Conservation (phyloP, 2,329 filamentous ascomycete genomes). For the Xylaria arbuscula region DNA sequence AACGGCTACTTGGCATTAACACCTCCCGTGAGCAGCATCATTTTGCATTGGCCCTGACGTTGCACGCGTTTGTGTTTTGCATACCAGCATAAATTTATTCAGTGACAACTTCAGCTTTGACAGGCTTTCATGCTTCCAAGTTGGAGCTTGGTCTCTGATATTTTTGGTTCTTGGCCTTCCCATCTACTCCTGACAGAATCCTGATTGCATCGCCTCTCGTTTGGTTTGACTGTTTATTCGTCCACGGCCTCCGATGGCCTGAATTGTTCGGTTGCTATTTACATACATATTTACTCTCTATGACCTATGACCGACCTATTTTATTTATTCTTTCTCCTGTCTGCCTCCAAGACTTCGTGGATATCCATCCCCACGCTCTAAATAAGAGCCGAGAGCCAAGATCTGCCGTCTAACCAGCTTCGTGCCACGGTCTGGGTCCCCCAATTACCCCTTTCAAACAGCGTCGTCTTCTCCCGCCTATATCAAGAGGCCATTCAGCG, state of each 20-base stretch:
- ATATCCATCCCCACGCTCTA: slow-evolving; percentile 2
- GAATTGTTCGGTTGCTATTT: not conserved
- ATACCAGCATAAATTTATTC: slow-evolving; percentile 13
- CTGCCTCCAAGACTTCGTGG: not conserved
- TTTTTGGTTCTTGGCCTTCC: not conserved
- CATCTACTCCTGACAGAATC: not conserved
- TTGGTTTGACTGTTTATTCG: not conserved
- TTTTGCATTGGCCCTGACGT: slow-evolving; percentile 31
- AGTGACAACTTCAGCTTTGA: not conserved
- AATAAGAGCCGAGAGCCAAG: slow-evolving; percentile 19
- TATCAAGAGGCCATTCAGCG: not conserved
- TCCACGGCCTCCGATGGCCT: not conserved
- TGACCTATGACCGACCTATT: not conserved
- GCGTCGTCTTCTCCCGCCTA: slow-evolving; percentile 8
- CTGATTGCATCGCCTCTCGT: not conserved
- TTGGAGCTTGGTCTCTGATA: not conserved
- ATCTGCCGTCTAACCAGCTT: slow-evolving; percentile 8
- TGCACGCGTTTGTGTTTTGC: slow-evolving; percentile 30
- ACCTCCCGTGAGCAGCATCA: slow-evolving; percentile 23
- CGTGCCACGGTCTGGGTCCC: slow-evolving; percentile 20
- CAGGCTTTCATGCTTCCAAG: slow-evolving; percentile 2
- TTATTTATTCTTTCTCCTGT: slow-evolving; percentile 11
- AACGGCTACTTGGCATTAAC: slow-evolving; percentile 27
- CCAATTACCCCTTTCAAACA: slow-evolving; percentile 9
- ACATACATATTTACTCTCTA: too few species aligned